Conservation (phyloP, 306 rosid genomes). For the Carpinus fangiana region DNA sequence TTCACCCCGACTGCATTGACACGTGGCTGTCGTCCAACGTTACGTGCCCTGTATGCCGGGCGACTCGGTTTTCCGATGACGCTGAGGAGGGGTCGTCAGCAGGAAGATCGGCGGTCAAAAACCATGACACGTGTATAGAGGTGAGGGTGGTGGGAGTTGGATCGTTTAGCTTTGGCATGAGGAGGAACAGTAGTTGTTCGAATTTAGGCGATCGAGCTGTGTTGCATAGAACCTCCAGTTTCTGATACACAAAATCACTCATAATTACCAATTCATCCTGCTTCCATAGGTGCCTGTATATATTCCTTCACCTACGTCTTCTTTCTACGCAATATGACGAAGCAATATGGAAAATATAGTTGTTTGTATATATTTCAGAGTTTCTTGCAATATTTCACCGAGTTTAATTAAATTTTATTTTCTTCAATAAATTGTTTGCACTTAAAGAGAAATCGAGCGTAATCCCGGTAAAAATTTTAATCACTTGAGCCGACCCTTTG, state of each 20-base stretch:
- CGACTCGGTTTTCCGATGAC: constrained; percentile 6
- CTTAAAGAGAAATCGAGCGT: no score
- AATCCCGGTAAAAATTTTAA: no score
- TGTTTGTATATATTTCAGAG: no score
- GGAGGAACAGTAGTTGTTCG: not conserved
- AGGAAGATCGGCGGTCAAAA: constrained; percentile 15
- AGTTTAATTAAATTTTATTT: no score
- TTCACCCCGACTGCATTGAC: constrained; percentile 53
- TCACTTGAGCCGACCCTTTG: no score
- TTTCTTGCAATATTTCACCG: no score
- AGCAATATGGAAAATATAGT: no score
- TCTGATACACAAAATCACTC: not conserved
- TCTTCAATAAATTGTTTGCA: no score
- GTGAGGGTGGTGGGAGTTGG: not conserved
- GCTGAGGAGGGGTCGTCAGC: not conserved
- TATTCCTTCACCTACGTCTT: no score
- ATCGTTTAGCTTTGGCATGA: not conserved
- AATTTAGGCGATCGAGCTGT: not conserved
- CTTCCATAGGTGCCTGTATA: no score
- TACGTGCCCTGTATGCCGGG: constrained; percentile 58
- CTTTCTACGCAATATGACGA: no score
- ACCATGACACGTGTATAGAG: not conserved
- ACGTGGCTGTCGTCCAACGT: constrained; percentile 52
- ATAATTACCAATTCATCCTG: no score
- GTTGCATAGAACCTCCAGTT: not conserved